Percentiles rank a stretch among this genome's conserved stretches.
These are phyloP conservation scores for Luffa aegyptiaca DNA, from an alignment of 306 rosid genomes.

Conservation along the genomic window DNA sequence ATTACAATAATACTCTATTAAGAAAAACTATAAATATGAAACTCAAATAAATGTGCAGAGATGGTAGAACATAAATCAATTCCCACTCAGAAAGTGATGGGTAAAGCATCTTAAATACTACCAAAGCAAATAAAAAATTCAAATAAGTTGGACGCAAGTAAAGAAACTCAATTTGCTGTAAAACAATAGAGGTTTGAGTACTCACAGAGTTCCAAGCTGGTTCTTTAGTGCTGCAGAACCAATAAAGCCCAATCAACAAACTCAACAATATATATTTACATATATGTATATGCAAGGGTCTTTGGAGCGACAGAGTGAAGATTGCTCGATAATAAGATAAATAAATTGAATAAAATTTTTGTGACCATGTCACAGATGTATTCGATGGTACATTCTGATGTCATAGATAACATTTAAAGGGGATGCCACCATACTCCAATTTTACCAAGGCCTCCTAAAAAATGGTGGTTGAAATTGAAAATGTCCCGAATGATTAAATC, in stretches of 20 bases:
- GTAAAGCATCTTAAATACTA: neutral
- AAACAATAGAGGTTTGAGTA: constrained; percentile 16
- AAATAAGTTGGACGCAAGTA: neutral
- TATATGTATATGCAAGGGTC: neutral
- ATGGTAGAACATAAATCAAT: neutral
- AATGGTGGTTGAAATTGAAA: neutral
- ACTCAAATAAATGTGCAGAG: neutral
- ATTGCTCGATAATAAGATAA: neutral
- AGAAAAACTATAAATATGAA: neutral
- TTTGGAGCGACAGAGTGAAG: neutral
- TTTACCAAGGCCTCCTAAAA: neutral
- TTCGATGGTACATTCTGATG: neutral
- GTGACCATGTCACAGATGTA: neutral
- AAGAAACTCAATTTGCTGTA: neutral
- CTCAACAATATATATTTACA: neutral
- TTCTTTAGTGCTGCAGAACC: constrained; percentile 63
- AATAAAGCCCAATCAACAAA: constrained; percentile 25
- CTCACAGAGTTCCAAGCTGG: constrained; percentile 95
- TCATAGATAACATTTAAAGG: neutral
- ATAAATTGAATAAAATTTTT: neutral
- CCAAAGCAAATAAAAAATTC: neutral
- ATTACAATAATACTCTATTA: no score
- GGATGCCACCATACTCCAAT: neutral
- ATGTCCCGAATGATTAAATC: neutral
- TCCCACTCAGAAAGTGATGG: neutral